Evolutionary conservation across 352 stramenopile genomes (phyloP), one percentile per base, ranked within the genome.

Genomic region (Pythium biforme): DNA sequence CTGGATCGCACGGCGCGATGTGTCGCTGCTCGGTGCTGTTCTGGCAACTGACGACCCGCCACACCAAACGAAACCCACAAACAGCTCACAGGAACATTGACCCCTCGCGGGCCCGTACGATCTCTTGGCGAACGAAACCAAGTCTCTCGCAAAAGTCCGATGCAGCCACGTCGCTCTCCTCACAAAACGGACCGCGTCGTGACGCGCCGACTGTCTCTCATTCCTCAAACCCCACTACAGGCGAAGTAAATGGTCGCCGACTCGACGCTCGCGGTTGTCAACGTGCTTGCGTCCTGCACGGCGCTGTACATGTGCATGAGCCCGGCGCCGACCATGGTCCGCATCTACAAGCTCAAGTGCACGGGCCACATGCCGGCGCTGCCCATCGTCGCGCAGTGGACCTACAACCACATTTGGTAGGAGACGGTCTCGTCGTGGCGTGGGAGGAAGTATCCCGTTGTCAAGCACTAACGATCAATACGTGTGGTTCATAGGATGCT

Each of bases 351-450:
- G 31, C 43, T 58, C 17, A 66, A 61, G 39, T 45, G 27, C 25
- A 83, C 75, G 6, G 74, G 76, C 45, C 51, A 76, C 60, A 79
- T 70, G 56, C 77, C 74, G 2, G 52, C 75, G 23, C 62, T 82
- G 20, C 72, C 79, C 31, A 76, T 78, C 22, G 39, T 83, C 3
- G 74, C 73, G 23, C 64, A 79, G 46, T 76, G 76, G 55, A 63
- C 66, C 8, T 77, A 82, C 55, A 78, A 75, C 53, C 71, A 81
- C 62, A 74, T 76, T 22, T 84, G 75, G 75, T 80, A 58, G n/a
- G 60, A 47, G 33, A 7, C 15, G 4, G 41, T 22, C 31, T 34
- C 31, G 31, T 34, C 37, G 17, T n/a, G 3, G 37, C 2, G 14
- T 11, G 8, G 31, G 31, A 2, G 14, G 31, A 37, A 2, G 31